Base-by-base conservation (phyloP, 2,329 filamentous ascomycete genomes). In the Monilinia fructicola region DNA sequence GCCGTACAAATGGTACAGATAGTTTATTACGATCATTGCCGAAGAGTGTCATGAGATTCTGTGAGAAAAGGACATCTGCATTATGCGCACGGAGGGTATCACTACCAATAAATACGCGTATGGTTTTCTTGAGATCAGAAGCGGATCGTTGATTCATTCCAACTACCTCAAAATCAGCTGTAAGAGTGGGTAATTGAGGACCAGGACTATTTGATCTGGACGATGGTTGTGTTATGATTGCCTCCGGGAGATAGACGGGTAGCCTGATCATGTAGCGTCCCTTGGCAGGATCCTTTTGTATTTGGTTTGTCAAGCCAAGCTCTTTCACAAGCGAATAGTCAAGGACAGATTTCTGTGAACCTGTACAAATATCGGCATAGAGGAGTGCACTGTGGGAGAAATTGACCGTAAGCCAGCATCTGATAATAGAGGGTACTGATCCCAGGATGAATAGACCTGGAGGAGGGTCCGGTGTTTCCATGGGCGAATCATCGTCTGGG, bases 281-380 rank as follows among this genome's bases (percentile, higher is more conserved):
- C 26, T 52, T 65, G 68, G 91, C 87, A 28, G 88, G 82, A 67
- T 87, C 85, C 52, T 86, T 83, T 68, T 87, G 84, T 21, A 94
- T 81, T 54, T 89, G 85, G 69, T 88, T 85, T 69, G 84, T 77
- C 44, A 96, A 81, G 42, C 89, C 89, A 35, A 97, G 84, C 64
- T 90, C 90, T 70, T 87, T 87, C 60, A 97, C 81, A 63, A 97
- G 83, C 7, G 87, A 85, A 72, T 86, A 84, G 66, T 95, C 90
- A 55, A 99, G 80, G n/a, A 87, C 88, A 1, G 95, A 98, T 72
- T 87, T 89, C 77, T 93, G 93, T 6, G 95, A 96, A 1, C 94
- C 95, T 2, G 92, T 94, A 78, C 95, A 98, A 2, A 98, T 83
- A 44, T 93, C 93, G 46, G 93, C 95, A 76, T 98, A 98, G 6